Conservation (phyloP, 2,329 filamentous ascomycete species). For the Botrytis paeoniae region DNA sequence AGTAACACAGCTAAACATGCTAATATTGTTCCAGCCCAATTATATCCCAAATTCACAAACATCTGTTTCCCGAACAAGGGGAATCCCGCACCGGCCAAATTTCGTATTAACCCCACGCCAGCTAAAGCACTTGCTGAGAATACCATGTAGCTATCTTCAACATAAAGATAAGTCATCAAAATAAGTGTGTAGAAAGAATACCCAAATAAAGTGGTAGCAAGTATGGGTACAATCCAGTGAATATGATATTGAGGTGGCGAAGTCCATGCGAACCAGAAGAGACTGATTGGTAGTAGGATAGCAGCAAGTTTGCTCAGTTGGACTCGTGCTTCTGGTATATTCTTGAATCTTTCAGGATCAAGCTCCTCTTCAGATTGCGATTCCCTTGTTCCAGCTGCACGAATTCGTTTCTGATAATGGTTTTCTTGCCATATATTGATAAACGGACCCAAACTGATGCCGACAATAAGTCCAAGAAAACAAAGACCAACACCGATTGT, state of each 20-base stretch:
- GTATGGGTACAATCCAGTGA: conserved; percentile 45
- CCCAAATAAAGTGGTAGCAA: conserved; percentile 49
- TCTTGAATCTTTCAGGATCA: conserved; percentile 32
- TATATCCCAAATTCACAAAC: conserved; percentile 39
- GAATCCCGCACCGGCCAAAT: conserved; percentile 41
- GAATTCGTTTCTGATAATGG: conserved; percentile 43
- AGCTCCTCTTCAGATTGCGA: neutral
- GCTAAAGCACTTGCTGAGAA: conserved; percentile 44
- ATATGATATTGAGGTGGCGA: conserved; percentile 26
- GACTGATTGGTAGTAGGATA: conserved; percentile 38
- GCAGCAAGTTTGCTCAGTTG: conserved; percentile 42
- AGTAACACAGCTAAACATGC: conserved; percentile 39
- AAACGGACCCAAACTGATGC: conserved; percentile 42
- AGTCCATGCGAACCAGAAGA: conserved; percentile 42
- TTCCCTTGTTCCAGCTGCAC: conserved; percentile 28
- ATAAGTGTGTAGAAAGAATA: conserved; percentile 51
- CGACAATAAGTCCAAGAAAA: conserved; percentile 40
- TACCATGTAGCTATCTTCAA: conserved; percentile 48
- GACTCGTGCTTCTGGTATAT: conserved; percentile 44
- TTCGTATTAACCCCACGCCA: conserved; percentile 42
- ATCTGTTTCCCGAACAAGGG: conserved; percentile 41
- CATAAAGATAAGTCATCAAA: conserved; percentile 48
- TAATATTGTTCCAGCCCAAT: conserved; percentile 40
- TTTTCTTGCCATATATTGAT: conserved; percentile 42
- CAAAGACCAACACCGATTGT: conserved; percentile 42